Conservation (phyloP, 768 basidiomycete genomes). For the Symmetrospora coprosmae region DNA sequence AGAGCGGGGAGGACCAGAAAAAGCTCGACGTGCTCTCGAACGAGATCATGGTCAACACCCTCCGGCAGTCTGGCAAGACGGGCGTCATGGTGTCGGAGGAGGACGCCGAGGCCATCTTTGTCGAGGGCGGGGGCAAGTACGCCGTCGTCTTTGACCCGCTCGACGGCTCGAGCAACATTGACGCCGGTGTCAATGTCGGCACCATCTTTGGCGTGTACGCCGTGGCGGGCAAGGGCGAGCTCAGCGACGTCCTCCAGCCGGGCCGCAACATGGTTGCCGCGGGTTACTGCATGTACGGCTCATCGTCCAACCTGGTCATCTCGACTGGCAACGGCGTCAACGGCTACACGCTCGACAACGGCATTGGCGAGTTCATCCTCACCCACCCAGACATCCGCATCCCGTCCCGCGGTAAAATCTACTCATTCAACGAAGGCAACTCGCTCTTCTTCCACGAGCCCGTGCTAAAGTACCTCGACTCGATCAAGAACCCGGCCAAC, state of each 20-base stretch:
- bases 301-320: slow-evolving; percentile 88
- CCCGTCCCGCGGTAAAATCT: slow-evolving; percentile 89
- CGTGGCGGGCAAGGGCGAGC: slow-evolving; percentile 59
- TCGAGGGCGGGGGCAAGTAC: slow-evolving; percentile 82
- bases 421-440: slow-evolving; percentile 99
- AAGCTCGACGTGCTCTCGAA: slow-evolving; percentile 63
- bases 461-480: slow-evolving; percentile 65
- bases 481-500: slow-evolving; percentile 72
- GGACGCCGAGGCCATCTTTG: slow-evolving; percentile 60
- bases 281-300: slow-evolving; percentile 53
- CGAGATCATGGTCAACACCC: slow-evolving; percentile 97
- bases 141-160: slow-evolving; percentile 98
- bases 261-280: slow-evolving; percentile 87
- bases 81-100: slow-evolving; percentile 86
- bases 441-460: slow-evolving; percentile 81
- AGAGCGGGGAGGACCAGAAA: slow-evolving; percentile 98
- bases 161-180: slow-evolving; percentile 91
- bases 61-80: slow-evolving; percentile 89
- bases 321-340: slow-evolving; percentile 92
- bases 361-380: slow-evolving; percentile 94
- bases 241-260: slow-evolving; percentile 79
- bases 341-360: slow-evolving; percentile 89
- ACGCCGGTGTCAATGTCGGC: slow-evolving; percentile 94
- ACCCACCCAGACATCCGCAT: slow-evolving; percentile 96
- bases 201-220: slow-evolving; percentile 96